phyloP scores from a whole-genome alignment of 1,139 yeast species.

The Taiozyma sp. region DNA sequence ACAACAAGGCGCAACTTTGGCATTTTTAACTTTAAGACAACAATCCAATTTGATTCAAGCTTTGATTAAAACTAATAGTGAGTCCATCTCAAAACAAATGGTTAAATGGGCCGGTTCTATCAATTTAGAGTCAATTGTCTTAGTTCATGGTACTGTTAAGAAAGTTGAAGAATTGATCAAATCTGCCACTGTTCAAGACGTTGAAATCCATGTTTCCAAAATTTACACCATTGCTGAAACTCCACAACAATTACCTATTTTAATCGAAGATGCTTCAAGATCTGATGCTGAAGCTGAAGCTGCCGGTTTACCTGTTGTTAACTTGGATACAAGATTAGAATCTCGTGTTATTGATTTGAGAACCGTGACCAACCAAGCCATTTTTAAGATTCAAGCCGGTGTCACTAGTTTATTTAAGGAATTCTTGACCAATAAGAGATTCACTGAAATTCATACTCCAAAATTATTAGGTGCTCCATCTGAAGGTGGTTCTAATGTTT shows the following conservation, averaged over 20 bases:
- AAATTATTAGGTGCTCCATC: slow-evolving; percentile 92
- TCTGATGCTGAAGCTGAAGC: slow-evolving; percentile 94
- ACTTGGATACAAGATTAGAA: slow-evolving; percentile 93
- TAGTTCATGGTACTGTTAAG: slow-evolving; percentile 80
- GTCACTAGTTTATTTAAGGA: slow-evolving; percentile 88
- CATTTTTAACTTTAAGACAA: slow-evolving; percentile 88
- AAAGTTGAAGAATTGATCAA: slow-evolving; percentile 86
- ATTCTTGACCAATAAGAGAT: slow-evolving; percentile 61
- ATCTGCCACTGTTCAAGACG: slow-evolving; percentile 88
- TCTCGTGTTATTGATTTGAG: slow-evolving; percentile 93
- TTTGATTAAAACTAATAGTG: slow-evolving; percentile 63
- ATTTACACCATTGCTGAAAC: slow-evolving; percentile 79
- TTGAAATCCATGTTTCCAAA: slow-evolving; percentile 75
- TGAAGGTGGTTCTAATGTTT: slow-evolving; percentile 97
- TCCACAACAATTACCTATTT: slow-evolving; percentile 88
- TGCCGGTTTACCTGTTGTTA: slow-evolving; percentile 87
- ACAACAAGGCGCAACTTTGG: slow-evolving; percentile 94
- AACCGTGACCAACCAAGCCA: slow-evolving; percentile 96
- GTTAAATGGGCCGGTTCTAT: slow-evolving; percentile 92
- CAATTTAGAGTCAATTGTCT: slow-evolving; percentile 84
- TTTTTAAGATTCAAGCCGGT: slow-evolving; percentile 89
- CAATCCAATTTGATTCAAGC: slow-evolving; percentile 82
- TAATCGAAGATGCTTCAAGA: slow-evolving; percentile 94
- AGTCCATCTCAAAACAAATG: slow-evolving; percentile 84
- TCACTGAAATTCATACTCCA: slow-evolving; percentile 94